phyloP scores from a whole-genome alignment of 2,329 filamentous ascomycete species.

The Verticillium nonalfalfae region DNA sequence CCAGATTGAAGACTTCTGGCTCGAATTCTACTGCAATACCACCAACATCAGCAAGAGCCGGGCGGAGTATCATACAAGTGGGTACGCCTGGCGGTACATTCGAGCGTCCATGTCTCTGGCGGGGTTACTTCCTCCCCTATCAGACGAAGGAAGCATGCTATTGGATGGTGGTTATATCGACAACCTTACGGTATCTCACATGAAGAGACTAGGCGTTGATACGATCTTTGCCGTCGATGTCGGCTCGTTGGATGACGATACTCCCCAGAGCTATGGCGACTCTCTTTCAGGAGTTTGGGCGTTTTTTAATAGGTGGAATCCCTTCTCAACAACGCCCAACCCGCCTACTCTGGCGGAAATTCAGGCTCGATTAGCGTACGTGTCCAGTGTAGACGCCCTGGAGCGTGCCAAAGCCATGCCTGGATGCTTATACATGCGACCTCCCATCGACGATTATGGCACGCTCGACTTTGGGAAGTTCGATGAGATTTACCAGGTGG shows the following conservation, averaged over 20 bases:
- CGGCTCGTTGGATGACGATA: constrained; percentile 84
- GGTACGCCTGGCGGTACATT: constrained; percentile 96
- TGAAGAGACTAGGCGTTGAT: constrained; percentile 90
- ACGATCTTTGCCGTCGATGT: constrained; percentile 96
- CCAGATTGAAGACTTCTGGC: constrained; percentile 98
- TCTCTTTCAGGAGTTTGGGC: constrained; percentile 94
- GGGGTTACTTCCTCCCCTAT: constrained; percentile 85
- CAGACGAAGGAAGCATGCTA: constrained; percentile 94
- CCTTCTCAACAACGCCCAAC: constrained; percentile 81
- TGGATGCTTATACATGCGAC: constrained; percentile 93
- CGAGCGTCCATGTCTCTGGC: constrained; percentile 95
- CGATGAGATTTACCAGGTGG: constrained; percentile 89
- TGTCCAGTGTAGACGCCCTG: constrained; percentile 88
- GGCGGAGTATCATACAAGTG: constrained; percentile 87
- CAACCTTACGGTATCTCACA: constrained; percentile 93
- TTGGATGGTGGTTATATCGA: constrained; percentile 96
- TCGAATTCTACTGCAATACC: constrained; percentile 98
- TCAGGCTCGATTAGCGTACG: constrained; percentile 89
- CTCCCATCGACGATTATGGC: constrained; percentile 87
- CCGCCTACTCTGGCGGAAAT: constrained; percentile 94
- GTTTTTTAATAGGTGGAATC: constrained; percentile 93
- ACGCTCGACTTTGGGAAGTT: constrained; percentile 97
- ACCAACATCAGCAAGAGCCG: constrained; percentile 96
- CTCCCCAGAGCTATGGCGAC: constrained; percentile 88
- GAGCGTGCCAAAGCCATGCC: constrained; percentile 87